These are phyloP conservation scores for Pleurotus tuoliensis DNA, from an alignment of 768 basidiomycete species.

Conservation along the genomic window DNA sequence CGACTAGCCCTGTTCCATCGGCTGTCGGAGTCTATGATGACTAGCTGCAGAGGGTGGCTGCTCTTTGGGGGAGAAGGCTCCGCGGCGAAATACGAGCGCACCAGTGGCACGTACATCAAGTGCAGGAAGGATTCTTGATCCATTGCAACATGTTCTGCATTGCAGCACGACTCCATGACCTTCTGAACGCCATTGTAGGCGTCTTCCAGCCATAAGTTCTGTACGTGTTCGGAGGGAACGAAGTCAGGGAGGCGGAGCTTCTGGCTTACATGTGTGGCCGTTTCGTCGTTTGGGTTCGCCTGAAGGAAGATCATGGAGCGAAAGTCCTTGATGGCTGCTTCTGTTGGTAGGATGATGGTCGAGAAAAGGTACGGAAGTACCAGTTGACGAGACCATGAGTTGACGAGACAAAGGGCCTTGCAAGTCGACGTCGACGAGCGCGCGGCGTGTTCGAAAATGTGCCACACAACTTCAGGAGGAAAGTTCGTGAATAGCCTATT, in stretches of 20 bases:
- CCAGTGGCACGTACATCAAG: constrained; percentile 12
- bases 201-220: constrained; percentile 17
- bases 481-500: constrained; percentile 1
- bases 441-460: constrained; percentile 17
- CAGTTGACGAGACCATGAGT: constrained; percentile 18
- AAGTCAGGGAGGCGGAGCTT: constrained; percentile 5
- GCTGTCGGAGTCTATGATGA: constrained; percentile 12
- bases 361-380: constrained; percentile 22
- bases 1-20: constrained; percentile 10
- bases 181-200: constrained; percentile 13
- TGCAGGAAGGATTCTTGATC: constrained; percentile 17
- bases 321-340: constrained; percentile 3
- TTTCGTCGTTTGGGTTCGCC: neutral
- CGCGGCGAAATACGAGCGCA: neutral
- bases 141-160: constrained; percentile 15
- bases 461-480: constrained; percentile 18
- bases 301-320: constrained; percentile 1
- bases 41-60: constrained; percentile 11
- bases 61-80: neutral
- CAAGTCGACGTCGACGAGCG: constrained; percentile 15
- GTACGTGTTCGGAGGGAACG: constrained; percentile 9
- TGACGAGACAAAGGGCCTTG: constrained; percentile 14
- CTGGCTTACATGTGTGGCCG: neutral
- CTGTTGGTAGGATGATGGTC: constrained; percentile 12
- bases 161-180: constrained; percentile 16